Evolutionary conservation across 108 stramenopile species (phyloP), one percentile per base, ranked within the genome.

Genomic region (Cyclotella sp.): DNA sequence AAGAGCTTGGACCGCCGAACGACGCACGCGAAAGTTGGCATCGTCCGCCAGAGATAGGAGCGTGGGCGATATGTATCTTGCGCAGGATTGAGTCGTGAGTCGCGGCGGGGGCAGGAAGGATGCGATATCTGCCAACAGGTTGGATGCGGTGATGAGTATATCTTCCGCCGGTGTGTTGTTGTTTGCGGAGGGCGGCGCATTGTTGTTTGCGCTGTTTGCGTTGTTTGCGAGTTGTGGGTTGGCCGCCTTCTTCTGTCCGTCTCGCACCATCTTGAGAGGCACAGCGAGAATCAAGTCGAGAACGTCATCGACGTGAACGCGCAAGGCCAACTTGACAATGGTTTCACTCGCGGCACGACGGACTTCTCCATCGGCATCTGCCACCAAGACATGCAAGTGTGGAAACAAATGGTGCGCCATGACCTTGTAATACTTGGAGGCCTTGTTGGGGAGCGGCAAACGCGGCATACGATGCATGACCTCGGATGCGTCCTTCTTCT

Each of bases 1-100:
- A 26, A 99, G 69, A 59, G 97, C 97, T 60, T 98, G 94, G 9
- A 97, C 97, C 0, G 91, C 94, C 22, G 94, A 80, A 60, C 98
- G 87, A 27, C 99, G 78, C 18, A 98, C 99, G 24, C 98, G 86
- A 75, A 99, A 98, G 54, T 92, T 92, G 16, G 91, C 91, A 86
- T 99, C 98, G 69, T 92, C 87, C 15, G 95, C 88, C 28, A 99
- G 82, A 21, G 89, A 80, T 13, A 97, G 73, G 34, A 99, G 83
- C 16, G 97, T 91, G 1, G 97, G 97, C 22, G 90, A 73, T 52
- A 99, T 62, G 55, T 91, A 86, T 34, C 83, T 59, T 16, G 83
- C 52, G 24, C 87, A 82, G 0, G 88, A 47, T 11, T 86, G 72
- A 15, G 85, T 70, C 0, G 90, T 70, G 24, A 89, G 55, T 1